Conservation (phyloP, 2,329 filamentous ascomycete genomes). For the Cercospora zeina region DNA sequence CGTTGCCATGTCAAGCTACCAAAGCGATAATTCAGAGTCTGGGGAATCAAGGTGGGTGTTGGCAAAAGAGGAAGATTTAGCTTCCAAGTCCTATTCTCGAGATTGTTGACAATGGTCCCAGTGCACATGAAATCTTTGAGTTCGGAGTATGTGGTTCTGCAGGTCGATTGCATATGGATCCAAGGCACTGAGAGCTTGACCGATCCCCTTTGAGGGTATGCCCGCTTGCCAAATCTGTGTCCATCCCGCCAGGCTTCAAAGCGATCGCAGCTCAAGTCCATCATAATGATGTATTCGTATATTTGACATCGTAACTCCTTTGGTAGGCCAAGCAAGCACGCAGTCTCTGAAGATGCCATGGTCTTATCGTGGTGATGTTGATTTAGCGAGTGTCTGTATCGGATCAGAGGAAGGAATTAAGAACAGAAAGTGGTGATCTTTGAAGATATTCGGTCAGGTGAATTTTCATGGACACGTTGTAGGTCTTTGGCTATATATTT, state of each 20-base stretch:
- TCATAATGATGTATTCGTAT: no score
- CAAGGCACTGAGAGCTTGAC: not conserved
- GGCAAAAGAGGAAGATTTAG: not conserved
- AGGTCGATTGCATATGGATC: not conserved
- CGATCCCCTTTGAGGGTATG: not conserved
- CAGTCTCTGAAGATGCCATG: no score
- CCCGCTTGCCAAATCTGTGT: not conserved
- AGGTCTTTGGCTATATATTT: no score
- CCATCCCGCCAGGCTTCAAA: not conserved
- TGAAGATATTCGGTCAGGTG: no score
- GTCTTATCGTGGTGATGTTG: no score
- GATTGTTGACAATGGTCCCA: not conserved
- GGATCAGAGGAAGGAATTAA: no score
- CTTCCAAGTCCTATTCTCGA: not conserved
- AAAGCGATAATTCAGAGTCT: not conserved
- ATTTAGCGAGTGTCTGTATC: no score
- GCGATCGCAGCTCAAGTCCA: not conserved
- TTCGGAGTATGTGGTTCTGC: not conserved
- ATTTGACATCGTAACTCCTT: no score
- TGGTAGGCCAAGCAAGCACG: no score
- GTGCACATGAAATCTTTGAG: not conserved
- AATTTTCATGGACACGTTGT: no score
- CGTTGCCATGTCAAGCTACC: not conserved
- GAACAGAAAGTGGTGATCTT: no score
- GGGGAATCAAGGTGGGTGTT: not conserved